Evolutionary conservation across 805 yeast species (phyloP), one percentile per base, ranked within the genome.

Genomic region (Nakazawaea populi): DNA sequence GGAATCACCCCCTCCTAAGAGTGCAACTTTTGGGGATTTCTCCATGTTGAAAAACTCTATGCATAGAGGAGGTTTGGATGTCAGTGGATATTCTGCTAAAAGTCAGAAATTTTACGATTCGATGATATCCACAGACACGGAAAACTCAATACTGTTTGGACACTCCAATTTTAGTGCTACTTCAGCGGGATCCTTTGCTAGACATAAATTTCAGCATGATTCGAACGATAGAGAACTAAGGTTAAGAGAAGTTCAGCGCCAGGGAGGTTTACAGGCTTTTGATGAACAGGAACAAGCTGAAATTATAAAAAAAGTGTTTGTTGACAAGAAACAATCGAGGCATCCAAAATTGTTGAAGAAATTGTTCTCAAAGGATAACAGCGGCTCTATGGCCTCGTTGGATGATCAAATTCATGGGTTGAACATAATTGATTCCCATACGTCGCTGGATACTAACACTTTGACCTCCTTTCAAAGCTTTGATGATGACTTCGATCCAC

Each of bases 91-190:
- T 18, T 37, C 46, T 8, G 11, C 11, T 8, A 32, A 32, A 28
- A 32, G 43, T 37, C 32, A 52, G 40, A 45, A 37, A 35, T 42
- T 45, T 11, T 48, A 65, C 50, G 56, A 64, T 29, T 67, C 69
- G 4, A 59, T 66, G 5, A 53, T 59, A 10, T 69, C 71, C 8
- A 66, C 69, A 2, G 67, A 67, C 41, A 65, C 69, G 9, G 67
- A 61, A 42, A 57, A 64, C 29, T 65, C 82, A 1, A 74, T 79
- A 11, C 74, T 71, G 48, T 69, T 79, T 60, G 76, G 77, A 1
- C 74, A 72, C 49, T 83, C 90, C 36, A 94, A 87, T 63, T 76
- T 87, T 55, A 86, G 94, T 68, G 96, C 96, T 4, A 87, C 96
- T 0, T 85, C 94, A 55, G 96, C 96, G 1, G 96, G 95, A 0